Evolutionary conservation across 2,329 filamentous ascomycete genomes (phyloP), one percentile per base, ranked within the genome.

Genomic region (Stagonosporopsis cucurbitacearum): DNA sequence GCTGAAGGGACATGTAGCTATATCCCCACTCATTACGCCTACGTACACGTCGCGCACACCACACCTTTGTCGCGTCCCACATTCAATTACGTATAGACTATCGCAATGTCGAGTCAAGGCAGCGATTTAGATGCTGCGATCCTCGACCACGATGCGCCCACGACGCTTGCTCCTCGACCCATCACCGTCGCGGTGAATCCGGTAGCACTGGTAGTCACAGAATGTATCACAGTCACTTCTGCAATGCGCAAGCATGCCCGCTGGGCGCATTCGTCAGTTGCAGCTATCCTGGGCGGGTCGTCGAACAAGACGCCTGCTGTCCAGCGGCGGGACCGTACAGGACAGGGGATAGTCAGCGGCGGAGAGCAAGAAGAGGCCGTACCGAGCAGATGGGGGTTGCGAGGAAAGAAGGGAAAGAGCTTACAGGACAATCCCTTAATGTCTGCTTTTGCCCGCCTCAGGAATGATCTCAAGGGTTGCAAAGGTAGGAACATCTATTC

Each of bases 181-280:
- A 77, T 93, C 28, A 86, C 90, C 30, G 91, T 96, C 60, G 91
- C 93, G 39, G 89, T 96, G 64, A 91, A 96, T 70, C 92, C 93
- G 1, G 88, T 96, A 54, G 93, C 92, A 44, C 82, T 99, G 68
- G 92, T 99, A 63, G 96, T 96, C 61, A 96, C 94, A 77, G 95
- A 99, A 87, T 99, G 95, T 77, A 98, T 98, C 73, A 94, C 93
- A 41, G 94, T 99, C 79, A 98, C 95, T 13, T 97, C 94, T 60
- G 92, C 93, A 58, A 97, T 99, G 85, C 93, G 96, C 71, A 99
- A 99, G 80, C 89, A 97, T 84, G 90, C 92, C 62, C 90, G 95
- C 63, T 98, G 94, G 83, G 92, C 92, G 43, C 93, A 98, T 75
- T 96, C 93, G 12, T 97, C 93, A 5, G 95, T 99, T 40, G 92